Conservation (phyloP, 2,329 filamentous ascomycete genomes). For the Neonectria punicea region DNA sequence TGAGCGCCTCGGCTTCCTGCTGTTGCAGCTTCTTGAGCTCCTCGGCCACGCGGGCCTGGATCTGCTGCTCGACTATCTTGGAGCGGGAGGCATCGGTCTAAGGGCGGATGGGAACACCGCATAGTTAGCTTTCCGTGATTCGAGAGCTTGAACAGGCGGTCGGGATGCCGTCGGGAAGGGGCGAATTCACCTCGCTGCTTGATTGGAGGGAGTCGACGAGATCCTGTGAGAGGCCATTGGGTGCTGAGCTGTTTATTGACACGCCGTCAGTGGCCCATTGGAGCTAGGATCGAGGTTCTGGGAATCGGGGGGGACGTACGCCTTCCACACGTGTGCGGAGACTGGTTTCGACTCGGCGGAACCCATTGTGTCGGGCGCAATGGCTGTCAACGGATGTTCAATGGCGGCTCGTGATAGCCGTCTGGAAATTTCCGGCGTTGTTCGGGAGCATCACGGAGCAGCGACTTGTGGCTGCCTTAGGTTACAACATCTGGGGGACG, state of each 20-base stretch:
- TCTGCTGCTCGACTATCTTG: slow-evolving; percentile 84
- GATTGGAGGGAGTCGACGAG: slow-evolving; percentile 85
- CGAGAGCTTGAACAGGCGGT: background rate
- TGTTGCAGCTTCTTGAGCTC: slow-evolving; percentile 85
- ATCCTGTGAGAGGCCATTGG: slow-evolving; percentile 76
- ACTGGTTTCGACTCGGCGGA: slow-evolving; percentile 65
- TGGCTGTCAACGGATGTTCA: slow-evolving; percentile 46
- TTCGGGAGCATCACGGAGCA: slow-evolving; percentile 48
- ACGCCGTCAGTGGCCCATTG: slow-evolving; percentile 36
- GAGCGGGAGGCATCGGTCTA: slow-evolving; percentile 91
- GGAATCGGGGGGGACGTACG: slow-evolving; percentile 54
- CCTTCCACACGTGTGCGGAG: slow-evolving; percentile 62
- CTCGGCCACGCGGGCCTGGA: slow-evolving; percentile 85
- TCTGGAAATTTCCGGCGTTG: slow-evolving; percentile 50
- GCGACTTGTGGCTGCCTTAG: slow-evolving; percentile 47
- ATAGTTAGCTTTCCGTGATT: slow-evolving; percentile 24
- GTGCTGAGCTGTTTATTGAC: slow-evolving; percentile 52
- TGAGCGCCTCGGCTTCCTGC: slow-evolving; percentile 75
- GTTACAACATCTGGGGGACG: slow-evolving; percentile 23
- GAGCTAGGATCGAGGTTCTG: background rate
- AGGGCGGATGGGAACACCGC: slow-evolving; percentile 3
- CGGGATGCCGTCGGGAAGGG: background rate
- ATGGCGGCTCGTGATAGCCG: slow-evolving; percentile 44
- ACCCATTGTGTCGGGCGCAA: slow-evolving; percentile 63
- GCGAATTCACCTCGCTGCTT: slow-evolving; percentile 78